Evolutionary conservation across 1,284 basidiomycete genomes (phyloP), one percentile per base, ranked within the genome.

Genomic region (Malassezia obtusa): DNA sequence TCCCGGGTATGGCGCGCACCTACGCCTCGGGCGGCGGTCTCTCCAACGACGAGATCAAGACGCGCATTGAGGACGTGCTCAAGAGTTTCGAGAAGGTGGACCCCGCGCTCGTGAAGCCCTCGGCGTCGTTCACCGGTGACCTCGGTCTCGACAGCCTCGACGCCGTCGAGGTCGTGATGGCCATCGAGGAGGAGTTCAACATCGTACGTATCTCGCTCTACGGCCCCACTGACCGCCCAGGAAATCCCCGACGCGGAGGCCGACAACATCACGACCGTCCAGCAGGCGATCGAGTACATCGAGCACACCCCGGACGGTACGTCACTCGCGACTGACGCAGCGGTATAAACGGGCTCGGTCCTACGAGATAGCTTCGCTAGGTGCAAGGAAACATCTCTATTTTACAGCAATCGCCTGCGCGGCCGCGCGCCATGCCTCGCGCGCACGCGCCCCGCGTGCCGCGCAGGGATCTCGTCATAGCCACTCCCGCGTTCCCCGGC

Each of bases 131-230:
- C 77, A 79, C 84, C 54, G 78, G 81, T 45, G 90, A 98, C 79
- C 83, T 99, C 54, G 87, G 89, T 35, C 81, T 99, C 45, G 94
- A 99, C 79, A 95, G 90, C 69, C 79, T 99, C 71, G 94, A 98
- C 76, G 83, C 90, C 41, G 92, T 99, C 38, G 94, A 99, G 77
- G 91, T 96, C 38, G 89, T 98, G 68, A 96, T 99, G 91, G 90
- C 92, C 43, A 87, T 99, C 65, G 94, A 99, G 78, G 92, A 98
- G 84, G 92, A 89, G 75, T 80, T 80, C 63, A 57, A 58, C 46
- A 67, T 67, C 40, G 63, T 65, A 48, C 52, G 63, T 52, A n/a
- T n/a, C n/a, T n/a, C n/a, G n/a, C n/a, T n/a, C n/a, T 35, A 33
- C 7, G 15, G 35, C 17, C 38, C 17, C 28, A 24, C 43, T 31